Conservation (phyloP, 129 eudicot genomes). For the Pittosporum tobira region DNA sequence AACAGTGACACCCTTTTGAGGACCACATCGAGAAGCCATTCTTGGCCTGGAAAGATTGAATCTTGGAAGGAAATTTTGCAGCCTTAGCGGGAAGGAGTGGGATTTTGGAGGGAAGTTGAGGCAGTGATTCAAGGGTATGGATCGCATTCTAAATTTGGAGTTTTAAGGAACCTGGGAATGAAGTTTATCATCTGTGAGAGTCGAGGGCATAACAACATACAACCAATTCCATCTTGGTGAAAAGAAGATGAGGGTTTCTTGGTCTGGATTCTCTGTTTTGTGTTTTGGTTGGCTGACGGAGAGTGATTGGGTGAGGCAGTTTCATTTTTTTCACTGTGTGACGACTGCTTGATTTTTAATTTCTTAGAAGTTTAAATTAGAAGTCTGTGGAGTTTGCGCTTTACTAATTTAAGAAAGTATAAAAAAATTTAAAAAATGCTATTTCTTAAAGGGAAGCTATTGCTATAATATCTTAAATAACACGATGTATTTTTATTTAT, state of each 20-base stretch:
- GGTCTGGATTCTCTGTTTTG: conserved; percentile 6
- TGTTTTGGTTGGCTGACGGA: too few relatives aligned
- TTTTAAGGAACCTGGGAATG: conserved; percentile 4
- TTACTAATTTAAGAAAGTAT: too few relatives aligned
- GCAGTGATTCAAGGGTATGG: conserved; percentile 31
- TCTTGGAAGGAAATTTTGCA: conserved; percentile 20
- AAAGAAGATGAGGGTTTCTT: conserved; percentile 9
- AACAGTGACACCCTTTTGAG: conserved; percentile 14
- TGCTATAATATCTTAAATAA: too few relatives aligned
- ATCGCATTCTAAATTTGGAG: conserved; percentile 42
- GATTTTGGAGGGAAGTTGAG: conserved; percentile 26
- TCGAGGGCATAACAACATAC: neutral
- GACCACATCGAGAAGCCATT: conserved; percentile 40
- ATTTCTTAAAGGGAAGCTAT: too few relatives aligned
- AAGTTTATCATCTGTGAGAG: neutral
- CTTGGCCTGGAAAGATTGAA: conserved; percentile 15
- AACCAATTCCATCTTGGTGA: neutral
- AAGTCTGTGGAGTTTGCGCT: too few relatives aligned
- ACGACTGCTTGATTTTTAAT: too few relatives aligned
- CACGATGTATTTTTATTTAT: too few relatives aligned
- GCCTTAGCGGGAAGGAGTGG: conserved; percentile 25
- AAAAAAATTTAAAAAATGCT: too few relatives aligned
- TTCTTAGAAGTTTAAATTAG: too few relatives aligned
- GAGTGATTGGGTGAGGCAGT: too few relatives aligned
- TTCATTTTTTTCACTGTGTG: too few relatives aligned